Evolutionary conservation across 257 asterid species (phyloP).

Genomic region (Linaria vulgaris): DNA sequence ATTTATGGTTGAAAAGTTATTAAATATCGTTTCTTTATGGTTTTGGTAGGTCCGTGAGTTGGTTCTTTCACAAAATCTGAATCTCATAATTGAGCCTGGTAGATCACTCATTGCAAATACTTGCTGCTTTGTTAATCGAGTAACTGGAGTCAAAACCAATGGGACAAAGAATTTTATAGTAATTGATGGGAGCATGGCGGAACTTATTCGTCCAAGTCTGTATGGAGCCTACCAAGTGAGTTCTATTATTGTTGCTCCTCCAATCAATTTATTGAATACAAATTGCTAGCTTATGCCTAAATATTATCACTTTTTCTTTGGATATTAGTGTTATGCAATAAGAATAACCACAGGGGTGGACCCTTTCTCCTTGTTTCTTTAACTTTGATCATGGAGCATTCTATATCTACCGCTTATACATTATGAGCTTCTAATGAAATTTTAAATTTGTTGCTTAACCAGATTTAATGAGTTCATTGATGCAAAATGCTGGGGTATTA

Average conservation of each 20-base stretch:
- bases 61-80: slow-evolving; percentile 78
- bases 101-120: slow-evolving; percentile 94
- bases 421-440: neutral
- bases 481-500: neutral
- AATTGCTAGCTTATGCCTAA: neutral
- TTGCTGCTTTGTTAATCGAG: slow-evolving; percentile 87
- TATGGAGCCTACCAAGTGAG: slow-evolving; percentile 89
- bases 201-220: slow-evolving; percentile 94
- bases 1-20: too few relatives aligned
- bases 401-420: neutral
- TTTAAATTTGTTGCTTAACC: neutral
- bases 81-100: slow-evolving; percentile 95
- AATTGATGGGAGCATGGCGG: slow-evolving; percentile 98
- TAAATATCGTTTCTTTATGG: slow-evolving; percentile 1
- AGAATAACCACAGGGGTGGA: too few relatives aligned
- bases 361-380: neutral
- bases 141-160: slow-evolving; percentile 92
- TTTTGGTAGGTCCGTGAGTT: slow-evolving; percentile 72
- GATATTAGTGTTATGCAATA: too few relatives aligned
- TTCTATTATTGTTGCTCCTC: slow-evolving; percentile 2
- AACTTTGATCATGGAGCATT: neutral
- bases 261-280: neutral
- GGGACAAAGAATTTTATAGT: slow-evolving; percentile 88
- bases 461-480: neutral
- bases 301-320: neutral